These are phyloP conservation scores for Amylocarpus encephaloides DNA, from an alignment of 2,329 filamentous ascomycete species.

Conservation along the genomic window DNA sequence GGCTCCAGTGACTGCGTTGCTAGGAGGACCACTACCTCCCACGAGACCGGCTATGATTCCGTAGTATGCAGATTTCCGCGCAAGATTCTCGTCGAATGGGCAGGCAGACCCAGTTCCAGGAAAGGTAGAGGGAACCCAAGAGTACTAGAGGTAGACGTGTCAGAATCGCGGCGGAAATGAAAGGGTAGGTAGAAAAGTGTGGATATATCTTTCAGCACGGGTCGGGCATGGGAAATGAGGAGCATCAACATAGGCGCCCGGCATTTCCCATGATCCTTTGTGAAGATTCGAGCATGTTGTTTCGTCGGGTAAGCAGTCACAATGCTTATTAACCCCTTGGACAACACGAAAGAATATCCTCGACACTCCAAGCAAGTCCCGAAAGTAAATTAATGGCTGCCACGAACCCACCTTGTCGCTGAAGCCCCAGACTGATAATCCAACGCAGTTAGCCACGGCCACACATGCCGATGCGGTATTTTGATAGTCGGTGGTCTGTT, in stretches of 20 bases:
- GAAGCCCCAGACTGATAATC: slow-evolving; percentile 17
- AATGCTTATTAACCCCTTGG: too few species aligned
- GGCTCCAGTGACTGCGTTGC: not conserved
- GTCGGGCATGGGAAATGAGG: too few species aligned
- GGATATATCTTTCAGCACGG: too few species aligned
- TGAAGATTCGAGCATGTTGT: too few species aligned
- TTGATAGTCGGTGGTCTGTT: slow-evolving; percentile 44
- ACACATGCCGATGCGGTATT: slow-evolving; percentile 11
- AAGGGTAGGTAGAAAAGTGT: not conserved
- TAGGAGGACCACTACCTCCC: not conserved
- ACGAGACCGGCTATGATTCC: slow-evolving; percentile 11
- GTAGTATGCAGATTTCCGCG: slow-evolving; percentile 12
- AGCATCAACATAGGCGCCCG: too few species aligned
- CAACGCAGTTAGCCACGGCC: slow-evolving; percentile 7
- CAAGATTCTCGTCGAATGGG: slow-evolving; percentile 12
- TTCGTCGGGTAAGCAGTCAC: too few species aligned
- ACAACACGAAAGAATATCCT: too few species aligned
- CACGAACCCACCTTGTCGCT: slow-evolving; percentile 3
- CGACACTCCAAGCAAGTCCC: too few species aligned
- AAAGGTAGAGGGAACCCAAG: slow-evolving; percentile 15
- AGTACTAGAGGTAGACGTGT: slow-evolving; percentile 8
- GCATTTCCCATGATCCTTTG: too few species aligned
- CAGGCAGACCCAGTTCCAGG: slow-evolving; percentile 13
- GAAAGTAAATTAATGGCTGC: too few species aligned
- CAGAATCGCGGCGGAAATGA: not conserved